Conservation (phyloP, 2,329 filamentous ascomycete species). For the Furcasterigmium sp. region DNA sequence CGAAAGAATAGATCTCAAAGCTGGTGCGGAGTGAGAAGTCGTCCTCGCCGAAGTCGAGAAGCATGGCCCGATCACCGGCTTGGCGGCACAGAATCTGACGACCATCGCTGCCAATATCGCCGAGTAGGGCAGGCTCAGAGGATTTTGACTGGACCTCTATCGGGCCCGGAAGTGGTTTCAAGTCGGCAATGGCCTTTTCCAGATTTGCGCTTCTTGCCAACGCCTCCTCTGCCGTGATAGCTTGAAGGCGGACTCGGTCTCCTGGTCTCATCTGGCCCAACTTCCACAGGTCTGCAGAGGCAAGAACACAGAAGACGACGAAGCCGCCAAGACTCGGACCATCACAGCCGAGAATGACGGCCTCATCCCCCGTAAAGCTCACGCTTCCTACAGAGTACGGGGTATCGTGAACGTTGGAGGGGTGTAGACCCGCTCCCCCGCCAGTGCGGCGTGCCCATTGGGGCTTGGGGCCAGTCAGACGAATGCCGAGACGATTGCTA, state of each 20-base stretch:
- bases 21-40: constrained; percentile 25
- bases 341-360: constrained; percentile 31
- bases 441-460: constrained; percentile 31
- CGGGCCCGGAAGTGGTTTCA: constrained; percentile 6
- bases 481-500: constrained; percentile 32
- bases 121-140: constrained; percentile 5
- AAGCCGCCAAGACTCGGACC: constrained; percentile 36
- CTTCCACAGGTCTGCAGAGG: constrained; percentile 34
- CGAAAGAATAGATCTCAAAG: constrained; percentile 26
- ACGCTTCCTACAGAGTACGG: constrained; percentile 34
- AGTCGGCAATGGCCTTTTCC: constrained; percentile 13
- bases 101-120: constrained; percentile 11
- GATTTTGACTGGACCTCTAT: background rate
- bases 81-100: constrained; percentile 18
- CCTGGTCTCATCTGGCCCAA: constrained; percentile 33
- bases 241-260: constrained; percentile 26
- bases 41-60: constrained; percentile 25
- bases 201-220: constrained; percentile 16
- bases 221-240: constrained; percentile 19
- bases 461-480: constrained; percentile 28
- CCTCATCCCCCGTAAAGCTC: constrained; percentile 36
- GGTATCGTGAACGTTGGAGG: constrained; percentile 34
- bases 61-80: constrained; percentile 26
- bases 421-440: constrained; percentile 31
- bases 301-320: constrained; percentile 30